These are phyloP conservation scores for Rhynchosporium graminicola DNA, from an alignment of 2,329 filamentous ascomycete genomes.

Conservation along the genomic window DNA sequence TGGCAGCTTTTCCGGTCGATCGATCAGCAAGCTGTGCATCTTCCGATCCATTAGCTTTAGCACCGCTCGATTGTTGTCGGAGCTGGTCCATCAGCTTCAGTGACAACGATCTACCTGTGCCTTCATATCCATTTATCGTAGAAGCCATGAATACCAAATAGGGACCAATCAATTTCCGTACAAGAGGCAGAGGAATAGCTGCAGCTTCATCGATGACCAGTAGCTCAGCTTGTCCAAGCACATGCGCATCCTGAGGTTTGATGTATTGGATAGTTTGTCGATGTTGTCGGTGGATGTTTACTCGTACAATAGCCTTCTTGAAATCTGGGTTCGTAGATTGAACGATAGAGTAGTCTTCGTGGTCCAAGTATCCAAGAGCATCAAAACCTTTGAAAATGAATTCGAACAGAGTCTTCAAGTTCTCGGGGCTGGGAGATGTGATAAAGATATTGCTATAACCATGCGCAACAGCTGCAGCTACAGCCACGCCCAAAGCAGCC, in stretches of 20 bases:
- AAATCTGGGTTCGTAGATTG: conserved; percentile 98
- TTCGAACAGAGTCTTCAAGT: conserved; percentile 97
- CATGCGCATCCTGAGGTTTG: conserved; percentile 91
- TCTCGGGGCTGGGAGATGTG: conserved; percentile 95
- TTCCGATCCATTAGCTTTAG: conserved; percentile 52
- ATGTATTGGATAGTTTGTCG: conserved; percentile 99
- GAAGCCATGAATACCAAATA: conserved; percentile 99
- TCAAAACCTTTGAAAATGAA: conserved; percentile 99
- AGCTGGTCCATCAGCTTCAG: conserved; percentile 97
- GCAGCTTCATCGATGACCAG: conserved; percentile 97
- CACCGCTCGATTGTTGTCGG: conserved; percentile 79
- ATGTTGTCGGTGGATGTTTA: conserved; percentile 93
- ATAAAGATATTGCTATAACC: conserved; percentile 99
- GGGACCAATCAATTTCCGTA: conserved; percentile 91
- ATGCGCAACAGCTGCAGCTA: conserved; percentile 90
- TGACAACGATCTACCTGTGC: conserved; percentile 90
- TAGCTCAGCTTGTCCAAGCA: conserved; percentile 90
- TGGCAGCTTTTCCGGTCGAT: conserved; percentile 71
- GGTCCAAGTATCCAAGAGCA: conserved; percentile 88
- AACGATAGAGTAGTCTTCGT: conserved; percentile 96
- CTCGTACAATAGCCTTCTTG: conserved; percentile 97
- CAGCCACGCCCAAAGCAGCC: conserved; percentile 88
- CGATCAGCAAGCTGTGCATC: conserved; percentile 74
- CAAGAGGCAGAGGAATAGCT: conserved; percentile 89
- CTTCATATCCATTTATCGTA: conserved; percentile 98